Conservation (phyloP, 192 early-diverging fungal species). For the Backusella luteola region DNA sequence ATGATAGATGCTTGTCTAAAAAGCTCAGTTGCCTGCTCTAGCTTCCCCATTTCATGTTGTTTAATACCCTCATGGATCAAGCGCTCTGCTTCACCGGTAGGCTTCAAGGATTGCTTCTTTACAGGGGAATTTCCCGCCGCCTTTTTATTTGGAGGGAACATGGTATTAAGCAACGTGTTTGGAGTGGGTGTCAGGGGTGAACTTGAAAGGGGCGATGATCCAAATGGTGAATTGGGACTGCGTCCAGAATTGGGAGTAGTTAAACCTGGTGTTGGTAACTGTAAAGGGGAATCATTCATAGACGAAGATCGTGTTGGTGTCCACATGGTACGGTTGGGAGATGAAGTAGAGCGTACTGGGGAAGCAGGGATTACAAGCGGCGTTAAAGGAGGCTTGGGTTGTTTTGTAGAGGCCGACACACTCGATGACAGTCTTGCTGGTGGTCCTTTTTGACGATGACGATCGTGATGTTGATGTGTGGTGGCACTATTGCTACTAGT, state of each 20-base stretch:
- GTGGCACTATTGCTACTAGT: not conserved
- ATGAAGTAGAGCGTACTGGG: conserved; percentile 18
- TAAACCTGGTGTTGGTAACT: conserved; percentile 9
- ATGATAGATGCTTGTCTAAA: conserved; percentile 68
- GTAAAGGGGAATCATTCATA: not conserved
- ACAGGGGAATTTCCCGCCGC: not conserved
- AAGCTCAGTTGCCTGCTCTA: conserved; percentile 71
- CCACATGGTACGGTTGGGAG: not conserved
- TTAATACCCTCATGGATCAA: conserved; percentile 66
- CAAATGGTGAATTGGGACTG: conserved; percentile 7
- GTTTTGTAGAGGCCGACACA: conserved; percentile 2
- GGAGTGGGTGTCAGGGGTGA: conserved; percentile 9
- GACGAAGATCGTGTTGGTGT: conserved; percentile 8
- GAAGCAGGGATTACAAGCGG: conserved; percentile 35
- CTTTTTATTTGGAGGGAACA: not conserved
- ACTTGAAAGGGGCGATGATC: not conserved
- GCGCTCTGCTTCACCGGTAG: conserved; percentile 46
- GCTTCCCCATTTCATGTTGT: conserved; percentile 67
- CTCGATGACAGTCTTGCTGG: not conserved
- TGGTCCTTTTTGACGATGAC: not conserved
- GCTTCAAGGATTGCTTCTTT: conserved; percentile 4
- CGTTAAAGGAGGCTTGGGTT: conserved; percentile 18
- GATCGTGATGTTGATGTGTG: not conserved
- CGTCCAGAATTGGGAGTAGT: conserved; percentile 5
- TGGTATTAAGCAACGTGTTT: not conserved